Evolutionary conservation across 192 early-diverging fungal species (phyloP), one percentile per base, ranked within the genome.

Genomic region (Backusella sp.): DNA sequence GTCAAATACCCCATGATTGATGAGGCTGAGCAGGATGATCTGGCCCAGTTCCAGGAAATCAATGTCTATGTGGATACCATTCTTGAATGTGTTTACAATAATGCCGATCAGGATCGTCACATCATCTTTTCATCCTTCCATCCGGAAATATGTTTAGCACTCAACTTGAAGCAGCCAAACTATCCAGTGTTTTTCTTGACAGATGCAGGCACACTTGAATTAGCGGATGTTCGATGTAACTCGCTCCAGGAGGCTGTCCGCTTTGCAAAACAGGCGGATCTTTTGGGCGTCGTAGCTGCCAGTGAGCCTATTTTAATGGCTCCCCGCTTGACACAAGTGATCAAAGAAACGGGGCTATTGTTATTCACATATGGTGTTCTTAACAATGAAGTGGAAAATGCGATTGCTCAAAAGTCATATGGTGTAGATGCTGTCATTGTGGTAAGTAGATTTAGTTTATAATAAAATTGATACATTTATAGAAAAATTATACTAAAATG

Each of bases 111-210:
- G 28, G 70, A 87, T 39, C 89, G 97, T 6, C 89, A 90, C 15
- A 91, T 98, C 37, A 92, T 96, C 69, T 97, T 98, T 83, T 96
- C 96, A 0, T 92, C 93, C 19, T 98, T 98, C 80, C 94, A 97
- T 78, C 94, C 97, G 0, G 96, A 97, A 73, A 88, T 92, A 69
- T 95, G 93, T 75, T 81, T 95, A 56, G 80, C 96, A 79, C 84
- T 96, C 15, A 93, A 92, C 37, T 84, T 94, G 79, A 98, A 98
- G 84, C 91, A 96, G 73, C 91, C 90, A 59, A 90, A 89, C 70
- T 94, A 94, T 76, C 96, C 96, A 1, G 91, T 97, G n/a, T 94
- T 97, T 79, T 94, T 97, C 83, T 85, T 98, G 73, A 96, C 96
- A 0, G 93, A 95, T 70, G 95, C 89, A 35, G 95, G 95, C 32